Base-by-base conservation (phyloP, 2,329 filamentous ascomycete species). In the Hypoxylon sp. region DNA sequence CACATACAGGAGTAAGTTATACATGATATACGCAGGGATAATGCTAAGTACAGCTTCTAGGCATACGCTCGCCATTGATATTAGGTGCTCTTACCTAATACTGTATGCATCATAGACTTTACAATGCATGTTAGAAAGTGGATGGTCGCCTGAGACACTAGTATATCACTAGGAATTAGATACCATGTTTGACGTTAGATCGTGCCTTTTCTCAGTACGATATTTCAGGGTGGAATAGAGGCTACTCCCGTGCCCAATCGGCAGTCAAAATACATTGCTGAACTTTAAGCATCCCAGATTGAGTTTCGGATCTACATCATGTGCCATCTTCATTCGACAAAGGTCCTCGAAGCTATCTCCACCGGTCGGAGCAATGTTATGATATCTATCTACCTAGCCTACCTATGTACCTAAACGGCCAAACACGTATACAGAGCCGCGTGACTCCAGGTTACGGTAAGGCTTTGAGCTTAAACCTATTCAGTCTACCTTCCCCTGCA, bases 401-500 rank as follows among this genome's bases (percentile, higher is more conserved):
- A n/a, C n/a, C n/a, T n/a, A n/a, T n/a, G n/a, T n/a, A n/a, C n/a
- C 26, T 26, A 31, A 31, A 44, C 19, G 3, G 22, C 37, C 11
- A 2, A 13, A 22, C 14, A 5, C 19, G 11, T 50, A 31, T 22
- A 10, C 39, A 19, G 35, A 22, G 39, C 19, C 10, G 8, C 17
- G 17, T 22, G 17, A 10, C 17, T 44, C 17, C 5, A 44, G 6
- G 39, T 44, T 44, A 3, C 17, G 10, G 39, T 44, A 19, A 19
- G n/a, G 39, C 3, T 19, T 3, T 44, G 17, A 44, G 19, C 39
- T 22, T 9, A 19, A 19, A 44, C 39, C 8, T 44, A 19, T 44
- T n/a, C 10, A 3, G 8, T 44, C 17, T 44, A n/a, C 22, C 39
- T 44, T 24, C 48, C 17, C 62, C 29, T 54, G 29, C 51, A 52